These are phyloP conservation scores for Ceratocystis cacaofunesta DNA, from an alignment of 2,329 filamentous ascomycete genomes.

Conservation along the genomic window DNA sequence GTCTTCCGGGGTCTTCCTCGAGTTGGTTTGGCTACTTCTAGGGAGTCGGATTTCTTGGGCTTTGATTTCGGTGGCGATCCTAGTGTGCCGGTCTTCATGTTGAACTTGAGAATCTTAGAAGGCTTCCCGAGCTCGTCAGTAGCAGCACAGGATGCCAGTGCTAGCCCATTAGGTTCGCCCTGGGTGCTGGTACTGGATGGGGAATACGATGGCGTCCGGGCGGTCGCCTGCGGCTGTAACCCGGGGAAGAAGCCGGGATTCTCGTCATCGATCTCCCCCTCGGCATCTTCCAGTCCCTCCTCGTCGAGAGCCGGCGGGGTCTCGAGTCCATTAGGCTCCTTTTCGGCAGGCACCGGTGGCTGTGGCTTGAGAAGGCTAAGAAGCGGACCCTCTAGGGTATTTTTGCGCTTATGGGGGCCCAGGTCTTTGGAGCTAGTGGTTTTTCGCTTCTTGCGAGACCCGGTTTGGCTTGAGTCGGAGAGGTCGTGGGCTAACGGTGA, in stretches of 20 bases:
- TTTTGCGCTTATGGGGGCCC: not conserved
- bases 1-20: conserved; percentile 17
- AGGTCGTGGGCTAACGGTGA: conserved; percentile 5
- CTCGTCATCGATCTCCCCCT: conserved; percentile 14
- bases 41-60: conserved; percentile 17
- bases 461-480: conserved; percentile 8
- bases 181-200: not conserved
- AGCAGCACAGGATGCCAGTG: conserved; percentile 1
- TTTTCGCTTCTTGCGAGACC: conserved; percentile 14
- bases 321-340: conserved; percentile 4
- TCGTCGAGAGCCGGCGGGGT: conserved; percentile 5
- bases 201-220: conserved; percentile 6
- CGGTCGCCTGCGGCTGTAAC: not conserved
- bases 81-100: conserved; percentile 46
- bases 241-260: conserved; percentile 1
- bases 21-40: not conserved
- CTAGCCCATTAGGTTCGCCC: conserved; percentile 11
- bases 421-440: conserved; percentile 1
- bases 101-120: conserved; percentile 40
- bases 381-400: conserved; percentile 10
- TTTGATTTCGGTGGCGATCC: conserved; percentile 46
- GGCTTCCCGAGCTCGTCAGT: conserved; percentile 18
- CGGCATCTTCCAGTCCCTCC: conserved; percentile 13
- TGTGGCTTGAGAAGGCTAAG: conserved; percentile 13
- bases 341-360: not conserved